Evolutionary conservation across 441 rosid genomes (phyloP).

Genomic region (Melastoma candidum): DNA sequence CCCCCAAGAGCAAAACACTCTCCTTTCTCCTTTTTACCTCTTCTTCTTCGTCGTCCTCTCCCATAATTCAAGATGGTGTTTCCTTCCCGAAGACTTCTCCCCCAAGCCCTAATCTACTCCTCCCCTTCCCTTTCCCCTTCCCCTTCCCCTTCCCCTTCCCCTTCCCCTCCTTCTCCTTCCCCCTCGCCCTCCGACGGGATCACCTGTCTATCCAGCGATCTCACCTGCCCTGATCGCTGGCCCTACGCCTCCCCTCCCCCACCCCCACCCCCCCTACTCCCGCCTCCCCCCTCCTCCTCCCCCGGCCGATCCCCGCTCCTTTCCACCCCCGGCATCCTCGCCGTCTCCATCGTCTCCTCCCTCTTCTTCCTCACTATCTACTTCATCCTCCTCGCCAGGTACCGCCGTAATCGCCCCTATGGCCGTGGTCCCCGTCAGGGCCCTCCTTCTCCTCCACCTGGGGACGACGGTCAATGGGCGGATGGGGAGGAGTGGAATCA

Average conservation of each 20-base stretch:
- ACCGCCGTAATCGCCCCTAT: slow-evolving; percentile 20
- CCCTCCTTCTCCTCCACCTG: slow-evolving; percentile 10
- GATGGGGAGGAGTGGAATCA: slow-evolving; percentile 26
- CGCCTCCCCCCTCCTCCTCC: slow-evolving; percentile 5
- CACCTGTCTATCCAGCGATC: slow-evolving; percentile 43
- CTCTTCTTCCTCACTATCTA: slow-evolving; percentile 38
- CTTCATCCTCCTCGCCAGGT: slow-evolving; percentile 35
- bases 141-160: no score
- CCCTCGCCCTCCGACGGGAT: slow-evolving; percentile 15
- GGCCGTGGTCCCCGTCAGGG: slow-evolving; percentile 5
- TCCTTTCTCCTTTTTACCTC: no score
- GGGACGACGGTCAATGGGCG: slow-evolving; percentile 13
- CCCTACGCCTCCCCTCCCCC: slow-evolving; percentile 15
- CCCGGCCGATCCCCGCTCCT: slow-evolving; percentile 12
- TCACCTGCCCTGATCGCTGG: slow-evolving; percentile 32
- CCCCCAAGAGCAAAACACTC: no score
- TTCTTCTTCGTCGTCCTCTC: no score
- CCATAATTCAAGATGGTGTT: no score
- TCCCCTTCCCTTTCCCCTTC: no score
- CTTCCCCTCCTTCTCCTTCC: no score
- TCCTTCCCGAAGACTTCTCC: no score
- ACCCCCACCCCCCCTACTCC: slow-evolving; percentile 15
- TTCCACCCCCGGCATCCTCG: slow-evolving; percentile 32
- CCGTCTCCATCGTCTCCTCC: slow-evolving; percentile 28
- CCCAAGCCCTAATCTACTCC: no score